Evolutionary conservation across 495 filamentous ascomycete genomes (phyloP), one percentile per base, ranked within the genome.

Genomic region (Durotheca rogersii): DNA sequence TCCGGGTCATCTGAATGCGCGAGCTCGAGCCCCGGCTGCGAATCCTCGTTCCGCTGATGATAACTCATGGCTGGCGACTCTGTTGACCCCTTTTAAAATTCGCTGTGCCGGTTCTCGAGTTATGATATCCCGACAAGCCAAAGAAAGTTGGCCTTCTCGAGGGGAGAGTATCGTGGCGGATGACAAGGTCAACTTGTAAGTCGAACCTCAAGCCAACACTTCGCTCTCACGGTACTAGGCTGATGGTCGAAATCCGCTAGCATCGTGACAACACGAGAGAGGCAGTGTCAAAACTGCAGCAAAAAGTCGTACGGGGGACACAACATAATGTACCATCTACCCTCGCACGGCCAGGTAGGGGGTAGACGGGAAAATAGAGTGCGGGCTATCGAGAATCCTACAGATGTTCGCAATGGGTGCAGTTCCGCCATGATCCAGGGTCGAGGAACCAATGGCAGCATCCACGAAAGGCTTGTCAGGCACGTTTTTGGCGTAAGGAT

Each of bases 1-100:
- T 55, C 52, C 21, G 41, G 46, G 33, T 44, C 19, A 6, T 9
- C 31, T 4, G 46, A 17, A n/a, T 32, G 34, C 9, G 30, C 53
- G 10, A 46, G 27, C 20, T 56, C 53, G 27, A 56, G 53, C 12
- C 53, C 53, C 12, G 53, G 46, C 30, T 56, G 53, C 30, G 46
- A 50, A 15, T 40, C 17, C 14, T 41, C 46, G 0, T 32, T 10
- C 2, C 27, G 23, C 12, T 10, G 12, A 43, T 11, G 12, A 30
- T 15, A 14, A 21, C 21, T 49, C 52, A 55, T 55, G 30, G 38
- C 19, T 15, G 19, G 23, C 12, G 5, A 27, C 20, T 6, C 35
- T 39, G 9, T 37, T 18, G 19, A 21, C 19, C 39, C 6, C 32
- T 27, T 27, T 27, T 9, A 27, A n/a, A n/a, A n/a, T n/a, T n/a